Percentiles rank a stretch among this genome's conserved stretches.
phyloP scores from a whole-genome alignment of 345 rosid genomes.

The Microthlaspi erraticum region DNA sequence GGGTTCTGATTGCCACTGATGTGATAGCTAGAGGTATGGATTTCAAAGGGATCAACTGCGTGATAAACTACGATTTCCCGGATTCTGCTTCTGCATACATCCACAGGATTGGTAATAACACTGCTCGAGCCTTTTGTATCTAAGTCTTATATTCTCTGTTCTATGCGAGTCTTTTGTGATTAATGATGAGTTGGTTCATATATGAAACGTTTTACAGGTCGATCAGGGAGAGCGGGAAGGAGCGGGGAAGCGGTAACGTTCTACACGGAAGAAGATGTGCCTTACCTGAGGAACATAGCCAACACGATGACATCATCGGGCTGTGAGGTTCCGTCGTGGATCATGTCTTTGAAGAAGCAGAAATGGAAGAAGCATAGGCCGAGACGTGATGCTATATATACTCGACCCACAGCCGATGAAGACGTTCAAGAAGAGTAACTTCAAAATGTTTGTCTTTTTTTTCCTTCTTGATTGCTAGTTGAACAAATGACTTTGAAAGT shows the following conservation, averaged over 20 bases:
- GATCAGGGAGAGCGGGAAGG: conserved; percentile 95
- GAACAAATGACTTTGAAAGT: background rate
- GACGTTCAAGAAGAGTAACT: conserved; percentile 24
- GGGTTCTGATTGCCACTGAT: conserved; percentile 97
- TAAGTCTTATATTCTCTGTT: background rate
- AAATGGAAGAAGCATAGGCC: conserved; percentile 92
- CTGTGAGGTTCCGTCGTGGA: conserved; percentile 92
- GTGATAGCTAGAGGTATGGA: conserved; percentile 98
- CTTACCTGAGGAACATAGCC: conserved; percentile 79
- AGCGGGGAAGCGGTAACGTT: conserved; percentile 86
- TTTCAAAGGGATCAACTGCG: conserved; percentile 93
- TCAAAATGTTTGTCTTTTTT: conserved; percentile 11
- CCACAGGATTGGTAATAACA: conserved; percentile 84
- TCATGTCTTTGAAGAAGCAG: conserved; percentile 63
- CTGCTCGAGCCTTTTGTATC: background rate
- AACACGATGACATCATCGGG: conserved; percentile 86
- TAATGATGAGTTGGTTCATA: background rate
- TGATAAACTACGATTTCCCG: conserved; percentile 93
- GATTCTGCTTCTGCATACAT: conserved; percentile 90
- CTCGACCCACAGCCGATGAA: conserved; percentile 57
- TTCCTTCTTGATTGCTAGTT: conserved; percentile 2
- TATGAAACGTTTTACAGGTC: conserved; percentile 51
- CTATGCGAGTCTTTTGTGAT: background rate
- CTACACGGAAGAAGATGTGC: conserved; percentile 82
- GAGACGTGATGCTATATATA: conserved; percentile 68